Base-by-base conservation (phyloP, 345 rosid genomes). In the Arabidopsis arenosa region DNA sequence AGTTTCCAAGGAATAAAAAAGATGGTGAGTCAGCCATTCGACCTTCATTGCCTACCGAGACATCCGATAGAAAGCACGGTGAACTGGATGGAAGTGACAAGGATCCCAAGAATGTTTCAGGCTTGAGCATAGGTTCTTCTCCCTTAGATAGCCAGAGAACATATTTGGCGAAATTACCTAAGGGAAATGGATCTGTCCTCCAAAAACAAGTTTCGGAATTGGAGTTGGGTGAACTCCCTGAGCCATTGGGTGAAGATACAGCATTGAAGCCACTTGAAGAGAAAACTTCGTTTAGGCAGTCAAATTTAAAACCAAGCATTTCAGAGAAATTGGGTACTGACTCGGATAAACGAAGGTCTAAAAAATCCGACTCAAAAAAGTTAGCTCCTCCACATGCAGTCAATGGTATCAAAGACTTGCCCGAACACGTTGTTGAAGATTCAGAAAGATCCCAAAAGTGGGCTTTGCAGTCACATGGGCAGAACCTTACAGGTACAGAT, bases 211-310 rank as follows among this genome's bases (percentile, higher is more conserved):
- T 81, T 70, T 85, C 96, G 26, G 93, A 89, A 73, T 83, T 94
- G 88, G 98, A 94, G 87, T 79, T 92, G 65, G 98, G 98, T 78
- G 98, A 94, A 82, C 87, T 92, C 63, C 96, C 92, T 36, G 96
- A 89, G 72, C 84, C 92, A 69, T 53, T 77, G 58, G 96, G 86
- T 32, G 91, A 85, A 73, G 83, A 80, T 77, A 83, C 80, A 41
- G 51, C 48, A 74, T 83, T 72, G 74, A 87, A 82, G 85, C 88
- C 80, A 66, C 74, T 78, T 45, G 96, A 90, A 64, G 87, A 87
- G 73, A 92, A 86, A 75, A 75, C 82, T 77, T 86, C 90, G 12
- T 82, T 84, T 64, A 88, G 85, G 66, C 88, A 70, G 83, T 77
- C 82, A 54, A 91, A 80, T 65, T 80, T 80, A 61, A 89, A 81